Percentiles rank a stretch among this genome's conserved stretches.
Evolutionary conservation across 2,329 filamentous ascomycete genomes (phyloP).

Genomic region (Exophiala viscosa): DNA sequence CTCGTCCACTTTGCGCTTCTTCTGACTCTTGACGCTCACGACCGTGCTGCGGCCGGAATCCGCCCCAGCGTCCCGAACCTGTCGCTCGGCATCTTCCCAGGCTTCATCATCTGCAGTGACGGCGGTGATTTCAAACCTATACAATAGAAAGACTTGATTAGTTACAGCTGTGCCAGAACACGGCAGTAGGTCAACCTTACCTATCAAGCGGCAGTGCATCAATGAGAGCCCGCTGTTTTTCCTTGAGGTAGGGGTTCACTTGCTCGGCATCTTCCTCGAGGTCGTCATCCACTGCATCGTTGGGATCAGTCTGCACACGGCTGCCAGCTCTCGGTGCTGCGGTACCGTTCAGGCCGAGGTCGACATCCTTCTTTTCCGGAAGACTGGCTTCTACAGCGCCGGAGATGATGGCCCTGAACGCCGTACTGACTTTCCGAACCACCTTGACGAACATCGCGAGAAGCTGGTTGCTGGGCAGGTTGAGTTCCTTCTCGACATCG

Average conservation of each 20-base stretch:
- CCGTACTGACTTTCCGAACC: slow-evolving; percentile 75
- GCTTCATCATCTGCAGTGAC: slow-evolving; percentile 44
- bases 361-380: slow-evolving; percentile 49
- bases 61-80: slow-evolving; percentile 55
- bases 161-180: slow-evolving; percentile 21
- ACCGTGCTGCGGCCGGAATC: slow-evolving; percentile 56
- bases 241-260: slow-evolving; percentile 64
- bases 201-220: slow-evolving; percentile 85
- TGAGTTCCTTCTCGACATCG: slow-evolving; percentile 72
- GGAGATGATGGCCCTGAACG: slow-evolving; percentile 73
- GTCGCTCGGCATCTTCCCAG: slow-evolving; percentile 67
- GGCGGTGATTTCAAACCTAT: slow-evolving; percentile 41
- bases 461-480: slow-evolving; percentile 70
- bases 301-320: slow-evolving; percentile 1
- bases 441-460: slow-evolving; percentile 98
- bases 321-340: not conserved
- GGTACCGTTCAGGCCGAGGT: slow-evolving; percentile 34
- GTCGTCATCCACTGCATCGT: not conserved
- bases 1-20: slow-evolving; percentile 68
- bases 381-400: slow-evolving; percentile 67
- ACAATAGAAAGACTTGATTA: slow-evolving; percentile 34
- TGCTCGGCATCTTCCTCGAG: slow-evolving; percentile 79
- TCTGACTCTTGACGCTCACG: slow-evolving; percentile 76
- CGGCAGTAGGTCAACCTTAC: slow-evolving; percentile 50
- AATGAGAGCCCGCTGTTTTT: slow-evolving; percentile 83